phyloP scores from a whole-genome alignment of 805 yeast species.

The Candida methanosorbosa region DNA sequence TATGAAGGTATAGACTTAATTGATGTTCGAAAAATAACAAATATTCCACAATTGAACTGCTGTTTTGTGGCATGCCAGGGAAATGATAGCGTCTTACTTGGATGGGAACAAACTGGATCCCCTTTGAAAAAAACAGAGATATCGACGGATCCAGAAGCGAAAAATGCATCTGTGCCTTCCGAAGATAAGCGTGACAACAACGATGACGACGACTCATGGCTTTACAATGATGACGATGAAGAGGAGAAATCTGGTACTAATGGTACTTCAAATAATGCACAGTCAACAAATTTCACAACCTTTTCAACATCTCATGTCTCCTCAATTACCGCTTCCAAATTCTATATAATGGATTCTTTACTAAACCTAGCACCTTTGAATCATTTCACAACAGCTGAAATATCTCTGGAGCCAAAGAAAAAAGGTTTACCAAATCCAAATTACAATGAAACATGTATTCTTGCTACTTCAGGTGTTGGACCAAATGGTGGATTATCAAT shows the following conservation, averaged over 20 bases:
- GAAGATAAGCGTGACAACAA: no score
- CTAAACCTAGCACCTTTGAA: conserved; percentile 68
- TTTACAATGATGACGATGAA: conserved; percentile 26
- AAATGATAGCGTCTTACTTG: conserved; percentile 48
- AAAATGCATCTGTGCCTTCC: no score
- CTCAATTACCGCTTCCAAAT: conserved; percentile 18
- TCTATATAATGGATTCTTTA: conserved; percentile 43
- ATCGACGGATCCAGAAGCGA: conserved; percentile 5
- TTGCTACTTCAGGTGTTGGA: conserved; percentile 62
- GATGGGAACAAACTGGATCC: conserved; percentile 23
- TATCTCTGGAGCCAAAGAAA: conserved; percentile 42
- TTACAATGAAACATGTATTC: conserved; percentile 53
- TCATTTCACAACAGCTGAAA: conserved; percentile 55
- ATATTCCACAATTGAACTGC: conserved; percentile 28
- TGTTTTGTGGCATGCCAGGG: conserved; percentile 55
- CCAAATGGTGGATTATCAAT: conserved; percentile 47
- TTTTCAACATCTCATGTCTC: not conserved
- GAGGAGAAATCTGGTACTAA: conserved; percentile 7
- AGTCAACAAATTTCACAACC: no score
- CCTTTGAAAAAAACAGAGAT: conserved; percentile 4
- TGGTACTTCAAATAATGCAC: not conserved
- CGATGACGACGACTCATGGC: conserved; percentile 39
- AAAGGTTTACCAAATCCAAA: conserved; percentile 67
- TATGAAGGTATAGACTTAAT: conserved; percentile 16
- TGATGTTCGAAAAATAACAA: conserved; percentile 33